phyloP scores from a whole-genome alignment of 2,329 filamentous ascomycete species.

The Epicoccum nigrum region DNA sequence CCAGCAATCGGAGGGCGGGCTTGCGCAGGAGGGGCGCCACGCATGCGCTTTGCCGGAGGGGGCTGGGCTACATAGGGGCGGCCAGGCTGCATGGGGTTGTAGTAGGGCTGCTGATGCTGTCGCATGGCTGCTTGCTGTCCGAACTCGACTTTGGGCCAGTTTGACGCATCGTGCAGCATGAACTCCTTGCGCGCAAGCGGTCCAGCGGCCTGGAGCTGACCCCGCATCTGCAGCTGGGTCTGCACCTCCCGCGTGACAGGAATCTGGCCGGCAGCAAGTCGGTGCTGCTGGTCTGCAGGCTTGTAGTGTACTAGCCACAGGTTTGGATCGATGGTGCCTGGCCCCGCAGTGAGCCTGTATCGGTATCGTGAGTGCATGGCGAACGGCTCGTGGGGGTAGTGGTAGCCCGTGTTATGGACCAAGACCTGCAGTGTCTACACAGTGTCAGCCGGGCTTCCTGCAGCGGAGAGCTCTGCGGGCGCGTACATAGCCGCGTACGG shows the following conservation, averaged over 20 bases:
- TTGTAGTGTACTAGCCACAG: conserved; percentile 94
- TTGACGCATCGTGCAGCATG: conserved; percentile 85
- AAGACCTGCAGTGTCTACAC: conserved; percentile 89
- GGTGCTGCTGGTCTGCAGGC: conserved; percentile 73
- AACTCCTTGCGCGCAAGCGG: conserved; percentile 87
- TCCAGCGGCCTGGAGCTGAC: conserved; percentile 71
- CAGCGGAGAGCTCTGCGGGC: not conserved
- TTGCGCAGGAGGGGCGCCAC: conserved; percentile 49
- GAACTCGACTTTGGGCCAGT: conserved; percentile 85
- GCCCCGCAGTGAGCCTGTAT: conserved; percentile 80
- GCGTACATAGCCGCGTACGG: conserved; percentile 70
- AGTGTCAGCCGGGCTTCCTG: conserved; percentile 19
- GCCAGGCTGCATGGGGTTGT: conserved; percentile 46
- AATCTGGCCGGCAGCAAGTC: conserved; percentile 72
- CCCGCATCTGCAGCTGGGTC: conserved; percentile 65
- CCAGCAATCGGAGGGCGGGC: conserved; percentile 50
- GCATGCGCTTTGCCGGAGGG: conserved; percentile 55
- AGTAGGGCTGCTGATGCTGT: conserved; percentile 36
- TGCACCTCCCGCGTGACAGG: conserved; percentile 66
- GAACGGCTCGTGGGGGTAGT: conserved; percentile 72
- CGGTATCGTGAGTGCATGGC: conserved; percentile 81
- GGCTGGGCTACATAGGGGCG: conserved; percentile 47
- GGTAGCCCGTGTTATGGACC: conserved; percentile 80
- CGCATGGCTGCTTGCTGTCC: conserved; percentile 53
- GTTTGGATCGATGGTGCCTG: conserved; percentile 74